Evolutionary conservation across 2,329 filamentous ascomycete species (phyloP).

Genomic region (Byssothecium circinans): DNA sequence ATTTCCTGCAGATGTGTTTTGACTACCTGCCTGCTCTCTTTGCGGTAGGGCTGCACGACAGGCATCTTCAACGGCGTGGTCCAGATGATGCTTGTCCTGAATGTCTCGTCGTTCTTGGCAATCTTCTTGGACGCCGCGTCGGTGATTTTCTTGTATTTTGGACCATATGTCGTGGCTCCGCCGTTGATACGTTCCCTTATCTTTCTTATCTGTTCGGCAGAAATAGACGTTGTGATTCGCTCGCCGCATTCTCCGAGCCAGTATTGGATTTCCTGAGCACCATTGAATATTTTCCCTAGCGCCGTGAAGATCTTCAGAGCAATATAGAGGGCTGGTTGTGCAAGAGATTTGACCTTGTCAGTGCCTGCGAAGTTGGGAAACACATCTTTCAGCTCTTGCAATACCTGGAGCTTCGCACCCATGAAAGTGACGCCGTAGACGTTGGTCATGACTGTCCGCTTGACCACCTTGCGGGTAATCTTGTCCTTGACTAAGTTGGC

Average conservation of each 20-base stretch:
- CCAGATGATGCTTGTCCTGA: constrained; percentile 90
- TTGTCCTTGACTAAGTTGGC: constrained; percentile 72
- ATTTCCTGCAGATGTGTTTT: constrained; percentile 77
- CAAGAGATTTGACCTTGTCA: constrained; percentile 52
- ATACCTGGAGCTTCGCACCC: constrained; percentile 87
- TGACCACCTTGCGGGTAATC: constrained; percentile 94
- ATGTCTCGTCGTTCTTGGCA: constrained; percentile 44
- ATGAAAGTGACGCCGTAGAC: constrained; percentile 97
- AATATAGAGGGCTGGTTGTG: constrained; percentile 68
- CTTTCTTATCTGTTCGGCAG: constrained; percentile 72
- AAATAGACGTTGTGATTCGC: constrained; percentile 78
- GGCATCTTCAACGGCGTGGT: constrained; percentile 92
- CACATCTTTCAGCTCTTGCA: constrained; percentile 74
- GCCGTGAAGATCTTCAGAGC: constrained; percentile 83
- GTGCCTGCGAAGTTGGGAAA: constrained; percentile 66
- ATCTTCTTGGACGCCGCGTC: constrained; percentile 29
- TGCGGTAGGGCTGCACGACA: constrained; percentile 91
- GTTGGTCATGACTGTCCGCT: constrained; percentile 99
- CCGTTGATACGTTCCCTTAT: constrained; percentile 48
- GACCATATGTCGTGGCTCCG: constrained; percentile 15
- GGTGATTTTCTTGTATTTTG: constrained; percentile 25
- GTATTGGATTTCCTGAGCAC: constrained; percentile 90
- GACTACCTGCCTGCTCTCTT: constrained; percentile 59
- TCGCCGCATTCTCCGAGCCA: constrained; percentile 92
- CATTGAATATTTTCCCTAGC: constrained; percentile 84